A percentile compares a stretch with the other conserved stretches of the same genome.
Evolutionary conservation across 768 basidiomycete species (phyloP).

Genomic region (Trametes cingulata): DNA sequence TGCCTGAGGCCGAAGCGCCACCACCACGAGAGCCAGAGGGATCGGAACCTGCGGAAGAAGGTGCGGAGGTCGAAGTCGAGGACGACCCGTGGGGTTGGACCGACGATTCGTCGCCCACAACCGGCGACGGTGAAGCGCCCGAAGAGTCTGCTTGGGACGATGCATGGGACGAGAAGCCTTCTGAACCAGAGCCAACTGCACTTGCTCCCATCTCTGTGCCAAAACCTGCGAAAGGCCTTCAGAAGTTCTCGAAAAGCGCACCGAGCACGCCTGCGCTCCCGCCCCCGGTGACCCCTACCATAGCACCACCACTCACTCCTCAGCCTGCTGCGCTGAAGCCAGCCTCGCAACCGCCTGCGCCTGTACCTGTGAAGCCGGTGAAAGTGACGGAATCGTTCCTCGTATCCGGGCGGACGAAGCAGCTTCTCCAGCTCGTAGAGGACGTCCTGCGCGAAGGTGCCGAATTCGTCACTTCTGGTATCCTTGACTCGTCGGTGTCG

Average conservation of each 20-base stretch:
- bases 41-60: slow-evolving; percentile 29
- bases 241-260: slow-evolving; percentile 54
- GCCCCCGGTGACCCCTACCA: slow-evolving; percentile 11
- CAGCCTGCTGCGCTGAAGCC: slow-evolving; percentile 23
- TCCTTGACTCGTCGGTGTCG: slow-evolving; percentile 42
- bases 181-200: slow-evolving; percentile 15
- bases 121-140: slow-evolving; percentile 35
- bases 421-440: slow-evolving; percentile 56
- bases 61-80: slow-evolving; percentile 49
- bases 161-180: slow-evolving; percentile 30
- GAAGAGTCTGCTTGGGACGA: slow-evolving; percentile 73
- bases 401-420: slow-evolving; percentile 58
- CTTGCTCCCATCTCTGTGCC: slow-evolving; percentile 35
- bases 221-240: slow-evolving; percentile 58
- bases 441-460: slow-evolving; percentile 67
- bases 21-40: slow-evolving; percentile 10
- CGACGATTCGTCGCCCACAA: slow-evolving; percentile 43
- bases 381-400: slow-evolving; percentile 52
- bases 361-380: slow-evolving; percentile 13
- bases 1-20: slow-evolving; percentile 5
- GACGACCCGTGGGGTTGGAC: slow-evolving; percentile 68
- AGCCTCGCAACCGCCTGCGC: slow-evolving; percentile 8
- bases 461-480: slow-evolving; percentile 56
- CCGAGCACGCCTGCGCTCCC: slow-evolving; percentile 19
- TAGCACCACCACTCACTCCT: slow-evolving; percentile 10